These are phyloP conservation scores for Coffea canephora DNA, from an alignment of 257 asterid genomes.

Conservation along the genomic window DNA sequence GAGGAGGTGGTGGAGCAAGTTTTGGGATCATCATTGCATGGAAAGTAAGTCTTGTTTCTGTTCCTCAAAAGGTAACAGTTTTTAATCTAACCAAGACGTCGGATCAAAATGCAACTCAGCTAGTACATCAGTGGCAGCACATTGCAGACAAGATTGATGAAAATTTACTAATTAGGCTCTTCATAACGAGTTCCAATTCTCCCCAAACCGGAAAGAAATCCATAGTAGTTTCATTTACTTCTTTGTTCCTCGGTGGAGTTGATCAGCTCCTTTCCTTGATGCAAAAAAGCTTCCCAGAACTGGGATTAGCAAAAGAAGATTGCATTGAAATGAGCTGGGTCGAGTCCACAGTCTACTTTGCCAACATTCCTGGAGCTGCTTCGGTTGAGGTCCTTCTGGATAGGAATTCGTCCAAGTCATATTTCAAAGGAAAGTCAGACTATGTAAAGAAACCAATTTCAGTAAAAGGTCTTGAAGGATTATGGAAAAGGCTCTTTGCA, in stretches of 20 bases:
- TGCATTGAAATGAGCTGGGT: conserved; percentile 49
- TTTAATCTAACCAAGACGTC: conserved; percentile 30
- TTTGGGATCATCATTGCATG: conserved; percentile 40
- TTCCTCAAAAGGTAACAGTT: conserved; percentile 36
- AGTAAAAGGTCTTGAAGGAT: conserved; percentile 21
- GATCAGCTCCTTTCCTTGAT: conserved; percentile 29
- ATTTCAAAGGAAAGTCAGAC: conserved; percentile 42
- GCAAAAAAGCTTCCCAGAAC: conserved; percentile 38
- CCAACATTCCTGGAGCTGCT: background rate
- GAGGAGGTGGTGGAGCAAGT: conserved; percentile 51
- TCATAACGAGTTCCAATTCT: conserved; percentile 12
- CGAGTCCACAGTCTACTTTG: conserved; percentile 29
- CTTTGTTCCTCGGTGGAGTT: conserved; percentile 34
- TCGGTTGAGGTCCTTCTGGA: background rate
- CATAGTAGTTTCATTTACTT: conserved; percentile 26
- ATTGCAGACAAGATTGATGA: conserved; percentile 41
- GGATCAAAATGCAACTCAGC: conserved; percentile 40
- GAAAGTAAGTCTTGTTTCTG: conserved; percentile 27
- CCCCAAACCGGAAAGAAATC: conserved; percentile 16
- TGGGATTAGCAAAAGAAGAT: conserved; percentile 35
- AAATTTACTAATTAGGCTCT: conserved; percentile 27
- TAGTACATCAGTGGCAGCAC: conserved; percentile 42
- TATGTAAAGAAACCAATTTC: conserved; percentile 36
- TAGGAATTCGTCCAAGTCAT: background rate
- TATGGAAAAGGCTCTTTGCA: conserved; percentile 32